A percentile compares a stretch with the other conserved stretches of the same genome.
phyloP scores from a whole-genome alignment of 2,329 filamentous ascomycete species.

The Trichophyton benhamiae region DNA sequence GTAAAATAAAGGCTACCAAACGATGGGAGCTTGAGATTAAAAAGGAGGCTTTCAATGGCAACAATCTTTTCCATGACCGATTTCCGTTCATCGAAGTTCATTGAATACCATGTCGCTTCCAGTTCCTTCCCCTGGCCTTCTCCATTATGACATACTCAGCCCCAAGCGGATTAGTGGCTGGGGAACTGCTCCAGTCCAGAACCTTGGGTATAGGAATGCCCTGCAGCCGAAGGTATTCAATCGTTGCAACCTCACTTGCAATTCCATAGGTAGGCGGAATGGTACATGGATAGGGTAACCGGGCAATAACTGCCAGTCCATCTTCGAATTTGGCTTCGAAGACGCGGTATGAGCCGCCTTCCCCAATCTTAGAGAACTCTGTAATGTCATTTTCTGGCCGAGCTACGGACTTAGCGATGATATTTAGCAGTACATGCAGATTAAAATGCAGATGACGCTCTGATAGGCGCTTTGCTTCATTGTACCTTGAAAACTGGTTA shows the following conservation, averaged over 20 bases:
- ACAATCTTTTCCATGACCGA: slow-evolving; percentile 13
- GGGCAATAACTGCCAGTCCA: slow-evolving; percentile 20
- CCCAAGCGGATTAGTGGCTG: slow-evolving; percentile 16
- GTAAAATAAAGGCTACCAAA: slow-evolving; percentile 14
- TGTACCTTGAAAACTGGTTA: slow-evolving; percentile 7
- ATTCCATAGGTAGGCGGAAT: slow-evolving; percentile 17
- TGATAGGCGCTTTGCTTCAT: slow-evolving; percentile 13
- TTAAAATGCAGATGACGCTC: slow-evolving; percentile 16
- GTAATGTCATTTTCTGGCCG: slow-evolving; percentile 11
- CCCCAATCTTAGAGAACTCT: slow-evolving; percentile 22
- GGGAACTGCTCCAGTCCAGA: slow-evolving; percentile 14
- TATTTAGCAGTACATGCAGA: slow-evolving; percentile 14
- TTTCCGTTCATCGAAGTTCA: slow-evolving; percentile 17
- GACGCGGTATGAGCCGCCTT: slow-evolving; percentile 27
- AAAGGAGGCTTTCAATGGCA: slow-evolving; percentile 16
- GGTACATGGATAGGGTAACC: slow-evolving; percentile 24
- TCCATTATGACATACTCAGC: slow-evolving; percentile 25
- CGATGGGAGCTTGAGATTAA: slow-evolving; percentile 13
- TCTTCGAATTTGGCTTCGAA: slow-evolving; percentile 22
- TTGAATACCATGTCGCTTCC: slow-evolving; percentile 14
- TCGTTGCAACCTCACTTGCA: slow-evolving; percentile 26
- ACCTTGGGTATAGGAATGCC: slow-evolving; percentile 19
- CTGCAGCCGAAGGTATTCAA: slow-evolving; percentile 20
- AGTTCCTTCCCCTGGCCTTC: slow-evolving; percentile 15
- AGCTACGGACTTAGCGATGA: slow-evolving; percentile 11